Conservation (phyloP, 345 rosid species). For the Orychophragmus violaceus region DNA sequence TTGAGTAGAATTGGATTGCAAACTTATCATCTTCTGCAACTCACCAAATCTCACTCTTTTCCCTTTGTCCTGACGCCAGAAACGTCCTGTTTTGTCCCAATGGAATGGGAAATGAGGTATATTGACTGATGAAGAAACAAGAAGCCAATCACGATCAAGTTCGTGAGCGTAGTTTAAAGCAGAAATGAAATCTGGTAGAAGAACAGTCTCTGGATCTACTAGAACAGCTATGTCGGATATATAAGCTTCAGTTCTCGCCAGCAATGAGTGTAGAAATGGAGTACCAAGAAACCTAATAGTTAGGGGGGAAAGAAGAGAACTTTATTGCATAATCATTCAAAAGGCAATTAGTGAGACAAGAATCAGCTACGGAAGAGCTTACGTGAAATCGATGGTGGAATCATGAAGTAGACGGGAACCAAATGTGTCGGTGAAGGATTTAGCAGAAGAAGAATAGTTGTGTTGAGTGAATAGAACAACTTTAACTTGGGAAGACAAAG, state of each 20-base stretch:
- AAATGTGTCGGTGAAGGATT: constrained; percentile 41
- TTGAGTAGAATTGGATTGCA: constrained; percentile 37
- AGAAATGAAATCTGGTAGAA: constrained; percentile 52
- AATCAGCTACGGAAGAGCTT: constrained; percentile 21
- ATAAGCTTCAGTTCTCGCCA: constrained; percentile 47
- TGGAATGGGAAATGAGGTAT: constrained; percentile 50
- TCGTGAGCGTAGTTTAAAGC: constrained; percentile 49
- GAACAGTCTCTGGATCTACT: constrained; percentile 47
- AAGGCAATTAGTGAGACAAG: neutral
- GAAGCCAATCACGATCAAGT: constrained; percentile 65
- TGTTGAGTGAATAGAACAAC: constrained; percentile 65
- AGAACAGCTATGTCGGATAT: constrained; percentile 52
- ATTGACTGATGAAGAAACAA: constrained; percentile 51
- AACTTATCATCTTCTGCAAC: constrained; percentile 65
- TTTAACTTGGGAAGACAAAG: constrained; percentile 55
- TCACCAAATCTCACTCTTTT: constrained; percentile 40
- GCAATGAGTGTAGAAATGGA: constrained; percentile 84
- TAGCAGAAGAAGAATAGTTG: constrained; percentile 35
- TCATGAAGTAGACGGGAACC: constrained; percentile 62
- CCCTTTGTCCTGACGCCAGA: constrained; percentile 51
- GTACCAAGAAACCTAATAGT: constrained; percentile 67
- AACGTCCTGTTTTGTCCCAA: constrained; percentile 46
- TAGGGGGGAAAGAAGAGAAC: neutral
- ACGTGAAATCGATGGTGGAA: constrained; percentile 76
- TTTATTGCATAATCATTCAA: no score